Conservation (phyloP, 495 filamentous ascomycete species). For the Penicillium macrosclerotiorum region DNA sequence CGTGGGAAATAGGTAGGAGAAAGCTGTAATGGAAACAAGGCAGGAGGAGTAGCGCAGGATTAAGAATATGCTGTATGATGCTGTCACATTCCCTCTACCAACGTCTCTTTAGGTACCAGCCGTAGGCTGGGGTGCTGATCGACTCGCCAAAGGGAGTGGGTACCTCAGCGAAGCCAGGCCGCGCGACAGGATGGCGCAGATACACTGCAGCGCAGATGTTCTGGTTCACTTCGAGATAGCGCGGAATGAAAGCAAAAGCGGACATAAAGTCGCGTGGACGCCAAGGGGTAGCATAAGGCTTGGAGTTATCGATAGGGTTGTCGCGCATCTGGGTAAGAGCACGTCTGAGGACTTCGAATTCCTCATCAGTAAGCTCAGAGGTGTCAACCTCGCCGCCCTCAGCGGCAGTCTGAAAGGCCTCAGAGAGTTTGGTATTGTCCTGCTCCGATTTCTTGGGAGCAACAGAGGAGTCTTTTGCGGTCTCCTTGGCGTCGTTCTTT, state of each 20-base stretch:
- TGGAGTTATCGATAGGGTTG: slow-evolving; percentile 71
- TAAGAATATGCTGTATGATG: neutral
- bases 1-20: slow-evolving; percentile 17
- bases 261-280: slow-evolving; percentile 80
- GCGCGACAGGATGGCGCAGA: slow-evolving; percentile 89
- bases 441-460: slow-evolving; percentile 15
- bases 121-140: slow-evolving; percentile 74
- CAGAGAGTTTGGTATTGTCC: slow-evolving; percentile 35
- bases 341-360: slow-evolving; percentile 41
- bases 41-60: neutral
- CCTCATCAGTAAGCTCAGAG: slow-evolving; percentile 38
- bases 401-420: slow-evolving; percentile 43
- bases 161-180: slow-evolving; percentile 82
- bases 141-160: slow-evolving; percentile 73
- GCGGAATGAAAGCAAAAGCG: slow-evolving; percentile 90
- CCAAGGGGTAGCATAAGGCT: slow-evolving; percentile 93
- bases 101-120: slow-evolving; percentile 89
- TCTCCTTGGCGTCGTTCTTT: slow-evolving; percentile 22
- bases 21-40: slow-evolving; percentile 15
- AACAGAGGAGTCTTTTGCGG: slow-evolving; percentile 5
- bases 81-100: slow-evolving; percentile 40
- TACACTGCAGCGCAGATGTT: slow-evolving; percentile 95
- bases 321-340: slow-evolving; percentile 58
- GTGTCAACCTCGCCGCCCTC: slow-evolving; percentile 39
- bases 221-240: slow-evolving; percentile 96